Conservation (phyloP, 164 flowering plant genomes). For the Kingdonia uniflora region DNA sequence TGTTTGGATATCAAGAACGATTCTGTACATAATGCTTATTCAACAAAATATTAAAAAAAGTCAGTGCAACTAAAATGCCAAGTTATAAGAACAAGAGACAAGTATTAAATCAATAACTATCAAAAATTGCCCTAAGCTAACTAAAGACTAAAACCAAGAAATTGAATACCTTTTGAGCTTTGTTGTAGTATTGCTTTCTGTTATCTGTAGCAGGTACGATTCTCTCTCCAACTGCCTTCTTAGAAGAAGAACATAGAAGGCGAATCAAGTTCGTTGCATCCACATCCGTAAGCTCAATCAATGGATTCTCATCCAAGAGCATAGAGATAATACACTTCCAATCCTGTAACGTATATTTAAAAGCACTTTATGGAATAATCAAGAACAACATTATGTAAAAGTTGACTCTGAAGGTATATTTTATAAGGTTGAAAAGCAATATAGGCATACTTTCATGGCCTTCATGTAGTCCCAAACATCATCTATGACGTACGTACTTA, state of each 20-base stretch:
- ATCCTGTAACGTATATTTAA: conserved; percentile 40
- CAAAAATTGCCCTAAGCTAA: neutral
- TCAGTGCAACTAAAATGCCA: too few relatives aligned
- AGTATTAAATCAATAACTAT: neutral
- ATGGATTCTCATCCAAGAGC: conserved; percentile 83
- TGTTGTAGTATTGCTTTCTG: conserved; percentile 58
- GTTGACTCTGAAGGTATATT: too few relatives aligned
- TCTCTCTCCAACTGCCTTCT: conserved; percentile 90
- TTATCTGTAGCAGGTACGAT: conserved; percentile 91
- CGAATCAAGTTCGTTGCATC: conserved; percentile 90
- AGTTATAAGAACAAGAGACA: neutral
- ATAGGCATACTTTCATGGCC: conserved; percentile 73
- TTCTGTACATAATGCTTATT: too few relatives aligned
- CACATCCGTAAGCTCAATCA: conserved; percentile 72
- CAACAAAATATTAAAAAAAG: too few relatives aligned
- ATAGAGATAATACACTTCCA: conserved; percentile 92
- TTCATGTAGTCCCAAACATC: conserved; percentile 98
- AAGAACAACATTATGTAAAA: neutral
- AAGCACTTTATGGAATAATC: neutral
- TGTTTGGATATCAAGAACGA: too few relatives aligned
- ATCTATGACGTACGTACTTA: conserved; percentile 82
- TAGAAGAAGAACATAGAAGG: conserved; percentile 70
- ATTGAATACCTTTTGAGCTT: conserved; percentile 74
- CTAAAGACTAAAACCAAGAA: neutral
- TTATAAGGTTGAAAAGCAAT: neutral